Conservation (phyloP, 768 basidiomycete species). For the Naganishia randhawae region DNA sequence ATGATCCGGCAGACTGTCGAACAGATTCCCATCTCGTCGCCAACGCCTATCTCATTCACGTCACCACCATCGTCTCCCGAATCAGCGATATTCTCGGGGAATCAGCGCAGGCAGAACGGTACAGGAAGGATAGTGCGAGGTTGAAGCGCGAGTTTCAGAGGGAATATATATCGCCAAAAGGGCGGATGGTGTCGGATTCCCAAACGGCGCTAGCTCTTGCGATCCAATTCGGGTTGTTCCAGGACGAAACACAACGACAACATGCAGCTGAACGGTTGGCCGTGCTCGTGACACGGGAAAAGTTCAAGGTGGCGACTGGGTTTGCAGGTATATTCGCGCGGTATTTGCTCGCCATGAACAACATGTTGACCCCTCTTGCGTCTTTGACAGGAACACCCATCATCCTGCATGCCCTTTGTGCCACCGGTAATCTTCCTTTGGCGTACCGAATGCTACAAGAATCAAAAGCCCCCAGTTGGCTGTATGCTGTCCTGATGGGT, state of each 20-base stretch:
- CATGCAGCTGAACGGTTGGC: constrained; percentile 24
- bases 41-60: constrained; percentile 43
- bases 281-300: constrained; percentile 30
- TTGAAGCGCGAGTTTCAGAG: constrained; percentile 34
- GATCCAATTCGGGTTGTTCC: constrained; percentile 39
- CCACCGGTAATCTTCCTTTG: constrained; percentile 32
- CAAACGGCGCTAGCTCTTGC: constrained; percentile 41
- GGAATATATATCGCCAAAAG: constrained; percentile 40
- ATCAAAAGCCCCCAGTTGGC: constrained; percentile 35
- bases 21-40: constrained; percentile 43
- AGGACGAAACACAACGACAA: constrained; percentile 3
- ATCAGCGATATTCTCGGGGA: constrained; percentile 36
- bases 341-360: no score
- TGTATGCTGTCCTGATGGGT: constrained; percentile 37
- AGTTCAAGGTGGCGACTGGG: constrained; percentile 42
- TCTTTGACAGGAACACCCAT: constrained; percentile 41
- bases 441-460: constrained; percentile 47
- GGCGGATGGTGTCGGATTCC: constrained; percentile 40
- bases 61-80: constrained; percentile 31
- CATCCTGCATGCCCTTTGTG: constrained; percentile 38
- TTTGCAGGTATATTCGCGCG: no score
- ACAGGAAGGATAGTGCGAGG: constrained; percentile 24
- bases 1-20: constrained; percentile 32
- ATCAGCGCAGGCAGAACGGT: constrained; percentile 32
- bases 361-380: not conserved